Conservation (phyloP, 495 filamentous ascomycete species). For the Aspergillus hancockii region DNA sequence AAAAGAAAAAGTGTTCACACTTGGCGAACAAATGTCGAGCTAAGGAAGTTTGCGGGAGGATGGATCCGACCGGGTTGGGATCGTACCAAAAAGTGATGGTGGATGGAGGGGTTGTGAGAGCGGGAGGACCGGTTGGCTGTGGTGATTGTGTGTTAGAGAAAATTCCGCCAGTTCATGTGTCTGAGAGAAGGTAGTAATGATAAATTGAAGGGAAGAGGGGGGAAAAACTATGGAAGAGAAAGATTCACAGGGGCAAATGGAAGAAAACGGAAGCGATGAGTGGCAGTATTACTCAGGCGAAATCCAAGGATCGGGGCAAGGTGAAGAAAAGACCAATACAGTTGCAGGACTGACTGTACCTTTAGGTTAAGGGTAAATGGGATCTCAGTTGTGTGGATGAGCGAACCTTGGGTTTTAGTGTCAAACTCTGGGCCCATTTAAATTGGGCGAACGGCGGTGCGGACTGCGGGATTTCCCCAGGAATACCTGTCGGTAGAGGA, state of each 20-base stretch:
- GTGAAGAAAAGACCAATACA: neutral
- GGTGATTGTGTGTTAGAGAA: constrained; percentile 5
- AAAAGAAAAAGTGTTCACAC: constrained; percentile 27
- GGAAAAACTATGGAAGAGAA: neutral
- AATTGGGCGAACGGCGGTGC: constrained; percentile 4
- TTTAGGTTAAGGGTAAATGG: constrained; percentile 6
- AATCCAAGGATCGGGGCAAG: constrained; percentile 2
- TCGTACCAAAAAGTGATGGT: constrained; percentile 12
- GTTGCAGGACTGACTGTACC: neutral
- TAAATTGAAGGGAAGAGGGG: neutral
- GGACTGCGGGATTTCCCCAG: constrained; percentile 13
- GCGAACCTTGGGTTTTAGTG: constrained; percentile 4
- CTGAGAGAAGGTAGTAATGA: neutral
- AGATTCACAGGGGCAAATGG: constrained; percentile 9
- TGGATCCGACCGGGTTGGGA: constrained; percentile 37
- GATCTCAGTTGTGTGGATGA: constrained; percentile 4
- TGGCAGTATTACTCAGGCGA: constrained; percentile 7
- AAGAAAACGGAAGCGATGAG: constrained; percentile 7
- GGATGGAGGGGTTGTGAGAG: constrained; percentile 5
- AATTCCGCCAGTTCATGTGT: neutral
- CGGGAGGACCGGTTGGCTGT: constrained; percentile 4
- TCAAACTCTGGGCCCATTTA: constrained; percentile 6
- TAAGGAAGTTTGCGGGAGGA: constrained; percentile 48
- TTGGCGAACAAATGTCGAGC: constrained; percentile 35
- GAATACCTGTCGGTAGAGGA: neutral